These are phyloP conservation scores for Tricladium varicosporioides DNA, from an alignment of 2,329 filamentous ascomycete genomes.

Conservation along the genomic window DNA sequence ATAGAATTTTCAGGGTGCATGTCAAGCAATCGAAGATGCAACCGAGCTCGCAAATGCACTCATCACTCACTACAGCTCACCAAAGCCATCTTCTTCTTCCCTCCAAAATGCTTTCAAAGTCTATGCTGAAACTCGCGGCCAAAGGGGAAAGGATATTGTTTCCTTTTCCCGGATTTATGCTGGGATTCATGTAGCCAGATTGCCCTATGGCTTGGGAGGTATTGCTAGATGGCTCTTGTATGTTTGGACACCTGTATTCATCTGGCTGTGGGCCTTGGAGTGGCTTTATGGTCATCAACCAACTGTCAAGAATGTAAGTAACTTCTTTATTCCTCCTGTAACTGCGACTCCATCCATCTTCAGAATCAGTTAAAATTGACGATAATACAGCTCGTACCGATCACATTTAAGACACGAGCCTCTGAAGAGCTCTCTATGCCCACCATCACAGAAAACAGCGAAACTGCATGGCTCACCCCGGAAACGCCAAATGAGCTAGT, in stretches of 20 bases:
- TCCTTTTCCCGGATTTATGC: neutral
- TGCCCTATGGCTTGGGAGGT: neutral
- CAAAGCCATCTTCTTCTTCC: neutral
- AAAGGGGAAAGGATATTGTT: constrained; percentile 1
- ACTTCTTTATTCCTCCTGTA: too few species aligned
- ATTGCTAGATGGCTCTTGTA: neutral
- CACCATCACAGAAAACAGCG: too few species aligned
- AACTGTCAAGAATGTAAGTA: neutral
- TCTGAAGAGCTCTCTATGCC: too few species aligned
- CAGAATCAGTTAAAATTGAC: too few species aligned
- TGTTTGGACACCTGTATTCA: neutral
- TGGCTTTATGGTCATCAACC: constrained; percentile 2
- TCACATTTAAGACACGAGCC: too few species aligned
- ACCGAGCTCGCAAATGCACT: neutral
- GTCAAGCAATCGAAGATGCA: constrained; percentile 2
- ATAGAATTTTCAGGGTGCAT: neutral
- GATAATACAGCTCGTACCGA: too few species aligned
- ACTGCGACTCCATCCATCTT: too few species aligned
- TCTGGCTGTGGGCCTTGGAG: neutral
- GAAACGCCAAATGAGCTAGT: too few species aligned
- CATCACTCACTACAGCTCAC: neutral
- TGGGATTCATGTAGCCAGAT: constrained; percentile 1
- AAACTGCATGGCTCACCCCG: too few species aligned
- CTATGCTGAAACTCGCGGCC: neutral
- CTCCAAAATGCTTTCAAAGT: neutral